These are phyloP conservation scores for Cercospora canescens DNA, from an alignment of 2,329 filamentous ascomycete genomes.

Conservation along the genomic window DNA sequence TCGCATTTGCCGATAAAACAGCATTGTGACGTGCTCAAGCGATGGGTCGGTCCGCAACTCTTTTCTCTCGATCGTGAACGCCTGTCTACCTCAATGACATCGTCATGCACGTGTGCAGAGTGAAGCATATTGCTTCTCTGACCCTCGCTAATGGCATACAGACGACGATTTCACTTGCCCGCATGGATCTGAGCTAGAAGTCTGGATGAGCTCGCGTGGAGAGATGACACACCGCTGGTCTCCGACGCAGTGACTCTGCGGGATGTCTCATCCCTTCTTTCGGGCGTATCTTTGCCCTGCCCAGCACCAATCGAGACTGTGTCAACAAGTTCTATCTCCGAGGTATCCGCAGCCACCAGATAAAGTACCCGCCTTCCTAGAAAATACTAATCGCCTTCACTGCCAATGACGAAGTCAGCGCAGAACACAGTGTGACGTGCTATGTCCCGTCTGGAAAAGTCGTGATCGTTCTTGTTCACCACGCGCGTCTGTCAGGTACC, in stretches of 20 bases:
- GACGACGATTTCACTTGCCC: not conserved
- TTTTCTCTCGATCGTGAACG: not conserved
- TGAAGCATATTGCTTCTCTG: not conserved
- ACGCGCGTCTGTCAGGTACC: not conserved
- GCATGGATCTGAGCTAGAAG: not conserved
- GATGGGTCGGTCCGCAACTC: not conserved
- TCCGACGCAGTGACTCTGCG: not conserved
- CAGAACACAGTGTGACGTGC: slow-evolving; percentile 8
- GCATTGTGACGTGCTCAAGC: slow-evolving; percentile 5
- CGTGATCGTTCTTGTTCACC: not conserved
- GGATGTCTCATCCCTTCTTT: not conserved
- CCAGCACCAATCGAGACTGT: not conserved
- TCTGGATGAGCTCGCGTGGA: not conserved
- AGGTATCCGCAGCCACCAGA: not conserved
- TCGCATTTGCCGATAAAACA: slow-evolving; percentile 10
- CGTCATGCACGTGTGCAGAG: not conserved
- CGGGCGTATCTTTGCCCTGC: not conserved
- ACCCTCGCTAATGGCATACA: not conserved
- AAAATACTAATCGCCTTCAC: not conserved
- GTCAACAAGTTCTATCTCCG: not conserved
- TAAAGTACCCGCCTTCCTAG: not conserved
- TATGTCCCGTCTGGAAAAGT: not conserved
- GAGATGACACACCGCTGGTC: not conserved
- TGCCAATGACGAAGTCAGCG: not conserved
- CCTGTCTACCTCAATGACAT: not conserved